These are phyloP conservation scores for Suillus discolor DNA, from an alignment of 768 basidiomycete genomes.

Conservation along the genomic window DNA sequence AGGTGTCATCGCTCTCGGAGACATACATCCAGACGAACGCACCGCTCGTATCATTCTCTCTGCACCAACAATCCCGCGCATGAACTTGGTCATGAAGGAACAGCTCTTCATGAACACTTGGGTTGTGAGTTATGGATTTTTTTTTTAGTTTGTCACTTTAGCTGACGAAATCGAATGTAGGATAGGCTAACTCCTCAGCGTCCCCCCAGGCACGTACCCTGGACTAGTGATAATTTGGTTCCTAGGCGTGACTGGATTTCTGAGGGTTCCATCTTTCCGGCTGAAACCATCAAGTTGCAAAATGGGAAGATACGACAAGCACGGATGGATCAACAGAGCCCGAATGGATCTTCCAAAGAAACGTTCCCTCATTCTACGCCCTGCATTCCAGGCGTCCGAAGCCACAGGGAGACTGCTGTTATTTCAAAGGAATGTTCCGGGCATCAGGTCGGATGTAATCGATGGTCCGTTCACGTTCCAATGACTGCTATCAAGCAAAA, in stretches of 20 bases:
- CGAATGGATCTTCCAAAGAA: background rate
- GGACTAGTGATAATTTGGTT: conserved; percentile 26
- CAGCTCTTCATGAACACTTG: conserved; percentile 35
- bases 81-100: conserved; percentile 38
- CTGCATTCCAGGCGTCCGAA: background rate
- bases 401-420: background rate
- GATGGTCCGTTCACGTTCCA: background rate
- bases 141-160: background rate
- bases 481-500: background rate
- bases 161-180: conserved; percentile 20
- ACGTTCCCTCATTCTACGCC: background rate
- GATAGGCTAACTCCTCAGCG: conserved; percentile 19
- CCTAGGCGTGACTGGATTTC: conserved; percentile 29
- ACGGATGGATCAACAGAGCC: background rate
- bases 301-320: conserved; percentile 10
- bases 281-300: conserved; percentile 14
- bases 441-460: background rate
- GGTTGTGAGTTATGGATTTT: conserved; percentile 29
- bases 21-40: conserved; percentile 23
- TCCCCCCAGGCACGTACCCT: conserved; percentile 33
- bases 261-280: conserved; percentile 33
- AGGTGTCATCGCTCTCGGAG: conserved; percentile 22
- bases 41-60: conserved; percentile 22
- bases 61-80: conserved; percentile 37
- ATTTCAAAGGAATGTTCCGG: background rate